Base-by-base conservation (phyloP, 129 eudicot species). In the Helichrysum umbraculigerum region DNA sequence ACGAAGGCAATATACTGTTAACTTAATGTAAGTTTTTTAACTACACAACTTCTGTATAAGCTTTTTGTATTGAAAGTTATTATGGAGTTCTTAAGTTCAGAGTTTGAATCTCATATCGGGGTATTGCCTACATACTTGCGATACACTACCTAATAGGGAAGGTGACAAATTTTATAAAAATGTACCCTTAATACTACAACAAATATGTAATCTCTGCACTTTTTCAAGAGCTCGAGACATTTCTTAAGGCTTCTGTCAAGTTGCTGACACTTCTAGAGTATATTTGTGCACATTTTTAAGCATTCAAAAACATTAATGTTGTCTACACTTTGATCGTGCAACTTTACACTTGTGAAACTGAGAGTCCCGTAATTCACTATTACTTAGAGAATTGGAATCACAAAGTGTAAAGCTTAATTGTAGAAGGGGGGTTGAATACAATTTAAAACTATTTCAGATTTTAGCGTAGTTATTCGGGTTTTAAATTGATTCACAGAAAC, bases 1-100 rank as follows among this genome's bases (percentile, higher is more conserved):
- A 37, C 68, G 74, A 63, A 17, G 7, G 17, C 73, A 64, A 65
- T 65, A 37, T 54, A 37, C n/a, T 21, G 52, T 72, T 54, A 73
- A 16, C 2, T 72, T 79, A 65, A 33, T 79, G 83, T 79, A 72
- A 37, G 74, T 64, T 72, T 37, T n/a, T 6, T 29, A 64, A 35
- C 39, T 19, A 8, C 3, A 14, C 42, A 10, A 11, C n/a, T 4
- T 19, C 41, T 66, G 6, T 39, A 67, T 30, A 35, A 8, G 7
- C n/a, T 0, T 34, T 29, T 14, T 72, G 34, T 0, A 21, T 20
- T 4, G 67, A 25, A 62, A 29, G 12, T 20, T 35, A 63, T 39
- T 16, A n/a, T 56, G 20, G 56, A 20, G 30, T 34, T 58, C 29
- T 58, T 59, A 21, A 34, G 15, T 51, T 51, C 20, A n/a, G 56